A percentile compares a stretch with the other conserved stretches of the same genome.
Evolutionary conservation across 345 rosid species (phyloP).

Genomic region (Hibiscus syriacus): DNA sequence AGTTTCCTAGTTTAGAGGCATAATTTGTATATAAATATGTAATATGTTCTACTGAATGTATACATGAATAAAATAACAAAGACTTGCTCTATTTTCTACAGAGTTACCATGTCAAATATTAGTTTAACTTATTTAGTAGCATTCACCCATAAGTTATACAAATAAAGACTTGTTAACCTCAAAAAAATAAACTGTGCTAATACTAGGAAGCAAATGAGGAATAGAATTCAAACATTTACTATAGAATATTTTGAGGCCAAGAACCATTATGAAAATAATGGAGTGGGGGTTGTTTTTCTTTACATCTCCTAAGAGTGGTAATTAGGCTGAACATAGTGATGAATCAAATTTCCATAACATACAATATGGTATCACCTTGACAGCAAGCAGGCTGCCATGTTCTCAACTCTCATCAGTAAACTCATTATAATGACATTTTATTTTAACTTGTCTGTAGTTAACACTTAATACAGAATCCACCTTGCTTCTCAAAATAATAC

Average conservation of each 20-base stretch:
- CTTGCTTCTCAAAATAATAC: background rate
- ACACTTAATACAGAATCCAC: too few relatives aligned
- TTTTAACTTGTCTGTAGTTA: too few relatives aligned
- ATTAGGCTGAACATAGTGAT: background rate
- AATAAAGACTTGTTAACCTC: background rate
- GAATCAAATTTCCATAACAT: background rate
- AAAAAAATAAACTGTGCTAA: background rate
- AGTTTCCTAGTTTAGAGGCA: too few relatives aligned
- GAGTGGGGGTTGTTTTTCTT: background rate
- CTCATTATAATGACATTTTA: too few relatives aligned
- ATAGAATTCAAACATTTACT: background rate
- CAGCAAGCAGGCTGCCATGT: too few relatives aligned
- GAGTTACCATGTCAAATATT: background rate
- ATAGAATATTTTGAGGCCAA: background rate
- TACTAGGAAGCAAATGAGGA: background rate
- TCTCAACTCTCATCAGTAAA: too few relatives aligned
- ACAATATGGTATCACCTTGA: background rate
- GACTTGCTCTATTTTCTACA: too few relatives aligned
- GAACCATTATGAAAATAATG: background rate
- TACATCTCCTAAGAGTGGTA: background rate
- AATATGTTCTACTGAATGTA: too few relatives aligned
- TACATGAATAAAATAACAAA: too few relatives aligned
- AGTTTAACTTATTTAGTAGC: background rate
- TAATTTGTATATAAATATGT: too few relatives aligned
- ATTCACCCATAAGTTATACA: background rate